Evolutionary conservation across 176 grass and related monocot genomes (phyloP).

Genomic region (Poa annua): DNA sequence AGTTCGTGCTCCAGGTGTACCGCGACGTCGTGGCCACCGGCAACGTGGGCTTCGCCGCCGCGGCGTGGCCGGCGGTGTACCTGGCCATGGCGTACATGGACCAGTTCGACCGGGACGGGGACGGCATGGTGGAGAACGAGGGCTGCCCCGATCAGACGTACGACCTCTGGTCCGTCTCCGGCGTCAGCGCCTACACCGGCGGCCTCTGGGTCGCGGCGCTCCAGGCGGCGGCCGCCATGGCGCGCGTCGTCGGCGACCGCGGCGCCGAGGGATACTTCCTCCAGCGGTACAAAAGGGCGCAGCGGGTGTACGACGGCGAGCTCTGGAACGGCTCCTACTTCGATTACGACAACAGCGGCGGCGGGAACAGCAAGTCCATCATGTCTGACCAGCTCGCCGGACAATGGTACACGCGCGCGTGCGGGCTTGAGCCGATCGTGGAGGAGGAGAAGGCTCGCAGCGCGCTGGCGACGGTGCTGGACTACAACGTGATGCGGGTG

Average conservation of each 20-base stretch:
- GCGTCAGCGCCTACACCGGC: constrained; percentile 67
- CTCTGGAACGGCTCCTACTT: constrained; percentile 51
- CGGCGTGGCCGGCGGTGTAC: constrained; percentile 70
- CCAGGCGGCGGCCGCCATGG: constrained; percentile 74
- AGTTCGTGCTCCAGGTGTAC: constrained; percentile 67
- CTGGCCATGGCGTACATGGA: constrained; percentile 81
- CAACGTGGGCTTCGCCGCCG: constrained; percentile 51
- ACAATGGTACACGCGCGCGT: constrained; percentile 63
- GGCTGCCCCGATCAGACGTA: constrained; percentile 68
- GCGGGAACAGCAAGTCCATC: constrained; percentile 57
- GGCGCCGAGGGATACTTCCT: constrained; percentile 61
- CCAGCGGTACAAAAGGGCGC: constrained; percentile 55
- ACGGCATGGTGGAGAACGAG: constrained; percentile 83
- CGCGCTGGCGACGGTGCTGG: constrained; percentile 54
- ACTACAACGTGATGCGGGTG: constrained; percentile 63
- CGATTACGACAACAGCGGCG: constrained; percentile 33
- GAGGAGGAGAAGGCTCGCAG: constrained; percentile 62
- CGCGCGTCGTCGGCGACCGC: constrained; percentile 56
- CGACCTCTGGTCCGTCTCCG: constrained; percentile 67
- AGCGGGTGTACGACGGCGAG: constrained; percentile 30
- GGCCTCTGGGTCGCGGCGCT: constrained; percentile 71
- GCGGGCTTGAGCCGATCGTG: constrained; percentile 60
- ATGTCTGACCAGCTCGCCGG: constrained; percentile 70
- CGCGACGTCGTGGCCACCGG: constrained; percentile 57
- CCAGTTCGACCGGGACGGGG: constrained; percentile 69